A percentile compares a stretch with the other conserved stretches of the same genome.
These are phyloP conservation scores for Neocatenulostroma microsporum DNA, from an alignment of 2,329 filamentous ascomycete genomes.

Conservation along the genomic window DNA sequence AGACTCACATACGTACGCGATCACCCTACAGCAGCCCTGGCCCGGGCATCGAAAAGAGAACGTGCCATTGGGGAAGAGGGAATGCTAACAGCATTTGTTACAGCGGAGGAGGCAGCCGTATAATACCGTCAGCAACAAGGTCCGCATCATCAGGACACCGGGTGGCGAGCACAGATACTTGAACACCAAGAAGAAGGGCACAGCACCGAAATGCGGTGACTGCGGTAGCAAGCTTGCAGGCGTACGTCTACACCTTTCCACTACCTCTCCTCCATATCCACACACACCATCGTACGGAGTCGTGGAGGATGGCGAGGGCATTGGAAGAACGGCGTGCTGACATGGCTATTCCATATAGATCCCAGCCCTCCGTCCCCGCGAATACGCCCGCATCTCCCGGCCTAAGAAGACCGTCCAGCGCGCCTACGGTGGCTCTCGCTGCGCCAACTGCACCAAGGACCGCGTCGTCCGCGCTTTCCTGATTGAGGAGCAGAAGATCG, in stretches of 20 bases:
- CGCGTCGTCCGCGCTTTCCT: conserved; percentile 96
- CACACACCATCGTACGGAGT: no score
- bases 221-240: conserved; percentile 95
- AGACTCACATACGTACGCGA: conserved; percentile 51
- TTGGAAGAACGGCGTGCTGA: no score
- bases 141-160: conserved; percentile 90
- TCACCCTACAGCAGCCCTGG: no score
- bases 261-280: no score
- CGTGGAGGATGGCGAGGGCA: no score
- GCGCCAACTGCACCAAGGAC: conserved; percentile 97
- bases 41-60: no score
- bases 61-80: no score
- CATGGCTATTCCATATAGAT: no score
- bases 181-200: conserved; percentile 99
- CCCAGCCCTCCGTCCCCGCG: conserved; percentile 93
- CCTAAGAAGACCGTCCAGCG: conserved; percentile 99
- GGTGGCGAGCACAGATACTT: conserved; percentile 92
- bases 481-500: conserved; percentile 99
- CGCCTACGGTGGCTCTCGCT: conserved; percentile 96
- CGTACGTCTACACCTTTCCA: conserved; percentile 59
- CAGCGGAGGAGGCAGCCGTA: conserved; percentile 58
- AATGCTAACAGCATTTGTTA: conserved; percentile 26
- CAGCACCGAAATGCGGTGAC: conserved; percentile 98
- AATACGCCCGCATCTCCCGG: conserved; percentile 95
- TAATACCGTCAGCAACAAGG: conserved; percentile 98